Base-by-base conservation (phyloP, 371 early-diverging fungal species). In the Rhizopus arrhizus region DNA sequence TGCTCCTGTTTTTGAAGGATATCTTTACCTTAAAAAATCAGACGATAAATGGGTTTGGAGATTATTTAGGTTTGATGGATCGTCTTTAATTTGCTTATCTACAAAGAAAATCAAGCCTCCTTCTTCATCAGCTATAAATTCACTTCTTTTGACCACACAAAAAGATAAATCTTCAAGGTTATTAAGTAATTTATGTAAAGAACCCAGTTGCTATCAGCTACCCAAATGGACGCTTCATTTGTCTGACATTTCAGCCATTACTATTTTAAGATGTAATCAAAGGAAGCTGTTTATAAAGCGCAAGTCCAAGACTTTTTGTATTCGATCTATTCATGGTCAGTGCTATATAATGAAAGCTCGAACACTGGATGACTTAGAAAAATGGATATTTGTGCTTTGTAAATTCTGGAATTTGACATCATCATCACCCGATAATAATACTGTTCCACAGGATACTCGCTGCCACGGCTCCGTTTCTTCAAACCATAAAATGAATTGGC, bases 371-470 rank as follows among this genome's bases (percentile, higher is more conserved):
- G 72, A 72, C 43, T 55, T 68, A 31, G 72, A 72, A 34, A 29
- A 69, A 6, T 72, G 72, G 72, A 41, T 69, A 33, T 72, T 72
- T 38, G 69, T 72, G 34, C 54, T 72, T 10, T 61, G 68, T 13
- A 68, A 69, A 31, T 65, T 72, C 66, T 62, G 69, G 56, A 62
- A 62, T 13, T 43, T 43, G 43, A 5, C 5, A 43, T 43, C n/a
- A 43, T 43, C n/a, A 13, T n/a, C 43, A 13, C 5, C 10, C 36
- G 36, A 36, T 11, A 36, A 36, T 36, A 6, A 36, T 36, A 9
- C 9, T 36, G 36, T 36, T 36, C 11, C 36, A 36, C 36, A 6
- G 11, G 36, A 22, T 22, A 22, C 22, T 22, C 22, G 36, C 36
- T 36, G 36, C 36, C 36, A 36, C 36, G 36, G 36, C 36, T 46